Base-by-base conservation (phyloP, 164 flowering plant species). In the Tinospora cordifolia region DNA sequence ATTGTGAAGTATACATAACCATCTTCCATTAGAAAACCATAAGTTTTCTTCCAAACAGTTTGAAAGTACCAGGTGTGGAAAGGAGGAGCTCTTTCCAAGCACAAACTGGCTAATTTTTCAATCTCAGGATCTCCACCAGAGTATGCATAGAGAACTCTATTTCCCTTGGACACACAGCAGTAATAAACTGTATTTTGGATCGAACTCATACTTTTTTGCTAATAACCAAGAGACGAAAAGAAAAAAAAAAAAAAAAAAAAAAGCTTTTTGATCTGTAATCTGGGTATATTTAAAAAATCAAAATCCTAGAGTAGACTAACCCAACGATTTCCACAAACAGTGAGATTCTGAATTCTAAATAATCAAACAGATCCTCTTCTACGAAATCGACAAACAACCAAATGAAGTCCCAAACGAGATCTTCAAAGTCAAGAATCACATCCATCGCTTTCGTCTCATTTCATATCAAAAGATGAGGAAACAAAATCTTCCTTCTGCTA, bases 1-100 rank as follows among this genome's bases (percentile, higher is more conserved):
- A 92, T 88, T 10, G 87, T 69, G 65, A 90, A 88, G 71, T 86
- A 88, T 26, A 87, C 83, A 78, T 69, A 80, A 21, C 84, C 93
- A 72, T 86, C 93, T 63, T 92, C 93, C 76, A 88, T 86, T 65
- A 90, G 64, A 75, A 67, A 41, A 38, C 69, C 59, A 67, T 24
- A 67, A 25, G 83, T 89, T 71, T 71, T 83, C 44, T 78, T 84
- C 8, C 77, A 70, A 49, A 77, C 44, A 0, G 89, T 89, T 69
- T 89, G 87, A 76, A 82, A 83, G 73, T 88, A 91, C 88, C 89
- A 86, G 66, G 67, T 74, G 68, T 91, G 97, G 73, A 82, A 87
- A 8, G 84, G 73, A 60, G 97, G 97, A 27, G 81, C 67, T 38
- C 71, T 86, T 67, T 91, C 90, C 78, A 89, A 77, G 73, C 89